Percentiles rank a stretch among this genome's conserved stretches.
phyloP scores from a whole-genome alignment of 106 monocot species.

The Amphibolis antarctica region DNA sequence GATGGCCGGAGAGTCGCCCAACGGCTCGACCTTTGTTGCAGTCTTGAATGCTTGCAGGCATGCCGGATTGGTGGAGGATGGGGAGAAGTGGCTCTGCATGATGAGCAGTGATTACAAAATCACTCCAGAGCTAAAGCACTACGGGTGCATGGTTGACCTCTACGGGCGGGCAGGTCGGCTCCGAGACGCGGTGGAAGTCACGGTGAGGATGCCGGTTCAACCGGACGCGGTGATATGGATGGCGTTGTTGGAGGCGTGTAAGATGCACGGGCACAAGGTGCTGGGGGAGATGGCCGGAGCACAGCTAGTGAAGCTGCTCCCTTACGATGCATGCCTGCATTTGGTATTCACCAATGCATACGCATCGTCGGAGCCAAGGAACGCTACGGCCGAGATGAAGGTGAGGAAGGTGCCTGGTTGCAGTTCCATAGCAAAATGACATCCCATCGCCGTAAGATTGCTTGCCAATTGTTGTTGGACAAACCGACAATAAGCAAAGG shows the following conservation, averaged over 20 bases:
- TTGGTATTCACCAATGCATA: background rate
- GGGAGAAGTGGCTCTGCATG: constrained; percentile 37
- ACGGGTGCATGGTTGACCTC: constrained; percentile 58
- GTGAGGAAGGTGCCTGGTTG: constrained; percentile 2
- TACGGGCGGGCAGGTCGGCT: constrained; percentile 56
- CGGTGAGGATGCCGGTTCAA: constrained; percentile 44
- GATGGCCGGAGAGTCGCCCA: background rate
- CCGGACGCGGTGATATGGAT: constrained; percentile 61
- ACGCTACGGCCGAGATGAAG: constrained; percentile 7
- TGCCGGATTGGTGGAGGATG: constrained; percentile 69
- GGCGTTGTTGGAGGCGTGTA: constrained; percentile 47
- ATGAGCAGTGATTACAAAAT: constrained; percentile 55
- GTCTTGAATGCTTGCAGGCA: constrained; percentile 67
- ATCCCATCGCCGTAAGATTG: background rate
- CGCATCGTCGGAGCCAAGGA: background rate
- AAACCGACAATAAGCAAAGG: too few relatives aligned
- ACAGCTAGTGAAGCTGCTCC: constrained; percentile 7
- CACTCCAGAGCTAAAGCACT: constrained; percentile 64
- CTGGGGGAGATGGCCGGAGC: constrained; percentile 4
- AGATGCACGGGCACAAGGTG: constrained; percentile 28
- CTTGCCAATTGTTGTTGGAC: too few relatives aligned
- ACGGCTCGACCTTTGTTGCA: background rate
- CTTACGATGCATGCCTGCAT: background rate
- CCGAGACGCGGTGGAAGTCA: constrained; percentile 35
- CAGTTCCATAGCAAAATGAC: constrained; percentile 1